Evolutionary conservation across 768 basidiomycete species (phyloP).

Genomic region (Russula vinacea): DNA sequence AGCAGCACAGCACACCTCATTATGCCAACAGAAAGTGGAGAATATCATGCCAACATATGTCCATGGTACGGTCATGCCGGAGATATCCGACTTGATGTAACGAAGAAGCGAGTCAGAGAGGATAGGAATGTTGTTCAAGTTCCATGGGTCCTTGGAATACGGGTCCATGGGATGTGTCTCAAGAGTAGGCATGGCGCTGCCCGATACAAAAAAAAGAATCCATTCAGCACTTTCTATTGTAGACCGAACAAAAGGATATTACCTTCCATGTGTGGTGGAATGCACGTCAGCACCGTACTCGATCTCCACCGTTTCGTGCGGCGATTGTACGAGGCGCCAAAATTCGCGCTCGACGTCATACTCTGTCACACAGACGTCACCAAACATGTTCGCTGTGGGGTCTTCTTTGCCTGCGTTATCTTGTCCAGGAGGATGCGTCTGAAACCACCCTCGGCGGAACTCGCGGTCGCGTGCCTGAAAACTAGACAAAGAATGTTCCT

Average conservation of each 20-base stretch:
- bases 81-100: constrained; percentile 98
- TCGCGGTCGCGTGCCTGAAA: constrained; percentile 90
- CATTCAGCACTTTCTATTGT: constrained; percentile 7
- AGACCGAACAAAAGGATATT: constrained; percentile 29
- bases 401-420: constrained; percentile 32
- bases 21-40: constrained; percentile 99
- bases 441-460: constrained; percentile 88
- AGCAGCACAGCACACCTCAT: constrained; percentile 56
- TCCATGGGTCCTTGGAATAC: constrained; percentile 93
- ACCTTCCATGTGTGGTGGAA: constrained; percentile 97
- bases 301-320: constrained; percentile 89
- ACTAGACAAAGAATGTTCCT: constrained; percentile 88
- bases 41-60: constrained; percentile 99
- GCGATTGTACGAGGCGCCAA: constrained; percentile 91
- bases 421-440: constrained; percentile 55
- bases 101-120: constrained; percentile 88
- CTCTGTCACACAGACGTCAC: constrained; percentile 71
- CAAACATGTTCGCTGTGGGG: constrained; percentile 53
- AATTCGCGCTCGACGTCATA: constrained; percentile 93
- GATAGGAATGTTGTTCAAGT: constrained; percentile 96
- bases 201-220: constrained; percentile 15
- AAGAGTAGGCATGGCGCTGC: constrained; percentile 90
- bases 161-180: constrained; percentile 88
- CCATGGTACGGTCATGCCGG: constrained; percentile 99
- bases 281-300: constrained; percentile 99